phyloP scores from a whole-genome alignment of 108 stramenopile genomes.

The Nitzschia sp. region DNA sequence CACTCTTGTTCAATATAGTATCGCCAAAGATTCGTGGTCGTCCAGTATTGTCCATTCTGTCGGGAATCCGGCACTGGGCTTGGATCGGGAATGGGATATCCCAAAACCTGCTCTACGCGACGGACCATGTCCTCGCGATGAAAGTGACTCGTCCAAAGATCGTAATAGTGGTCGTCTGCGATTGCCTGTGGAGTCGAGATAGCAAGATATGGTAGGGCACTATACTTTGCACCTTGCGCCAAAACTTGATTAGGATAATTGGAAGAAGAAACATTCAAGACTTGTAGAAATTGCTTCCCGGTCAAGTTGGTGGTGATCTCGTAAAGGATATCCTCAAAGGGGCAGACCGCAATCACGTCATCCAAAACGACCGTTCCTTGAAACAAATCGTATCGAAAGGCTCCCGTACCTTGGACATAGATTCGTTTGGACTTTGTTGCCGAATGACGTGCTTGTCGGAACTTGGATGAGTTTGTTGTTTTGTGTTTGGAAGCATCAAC shows the following conservation, averaged over 20 bases:
- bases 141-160: conserved; percentile 1
- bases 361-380: conserved; percentile 44
- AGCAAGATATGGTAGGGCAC: neutral
- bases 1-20: neutral
- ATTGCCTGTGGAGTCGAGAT: neutral
- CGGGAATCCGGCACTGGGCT: neutral
- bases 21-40: neutral
- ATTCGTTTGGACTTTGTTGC: conserved; percentile 9
- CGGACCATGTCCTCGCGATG: neutral
- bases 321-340: conserved; percentile 57
- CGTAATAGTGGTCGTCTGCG: neutral
- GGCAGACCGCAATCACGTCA: conserved; percentile 60
- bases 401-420: conserved; percentile 46
- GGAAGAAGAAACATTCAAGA: neutral
- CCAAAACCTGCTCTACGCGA: neutral
- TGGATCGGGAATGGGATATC: neutral
- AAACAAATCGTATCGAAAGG: conserved; percentile 54
- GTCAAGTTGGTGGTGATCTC: conserved; percentile 28
- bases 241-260: neutral
- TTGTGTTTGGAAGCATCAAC: neutral
- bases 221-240: neutral
- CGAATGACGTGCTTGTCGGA: neutral
- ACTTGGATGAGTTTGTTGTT: neutral
- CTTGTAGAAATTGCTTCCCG: neutral
- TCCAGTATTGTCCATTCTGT: neutral